Evolutionary conservation across 1,139 yeast genomes (phyloP), one percentile per base, ranked within the genome.

Genomic region (Candida dubliniensis): DNA sequence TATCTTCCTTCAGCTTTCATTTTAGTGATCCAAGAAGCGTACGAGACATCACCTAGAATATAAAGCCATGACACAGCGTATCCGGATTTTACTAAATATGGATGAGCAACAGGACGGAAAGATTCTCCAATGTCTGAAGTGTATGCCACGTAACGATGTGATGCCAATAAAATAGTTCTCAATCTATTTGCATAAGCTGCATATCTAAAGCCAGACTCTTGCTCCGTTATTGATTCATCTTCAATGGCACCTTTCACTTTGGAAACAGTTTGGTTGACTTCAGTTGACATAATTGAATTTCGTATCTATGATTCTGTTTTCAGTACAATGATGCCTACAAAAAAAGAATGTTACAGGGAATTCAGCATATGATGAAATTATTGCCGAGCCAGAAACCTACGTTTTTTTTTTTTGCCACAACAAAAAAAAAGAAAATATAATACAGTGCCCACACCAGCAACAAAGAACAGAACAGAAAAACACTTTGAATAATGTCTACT

Each of bases 61-160:
- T 87, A 87, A 1, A 79, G 67, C 95, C 95, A 87, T 4, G 91
- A 84, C 32, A 87, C 66, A 26, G 83, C 89, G 60, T 87, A 87
- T 31, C 93, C 87, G 1, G 79, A 54, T 18, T 70, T 74, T 14
- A 87, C 95, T 31, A 83, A 47, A 34, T 57, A 56, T 1, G 95
- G 91, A 55, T 82, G 86, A 7, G 89, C 93, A 14, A 87, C 86
- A 0, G 95, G 95, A 44, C 96, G 74, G 65, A 87, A 87, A n/a
- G 93, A 85, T 60, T 87, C 96, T 23, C 96, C 96, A 51, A 87
- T 82, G 59, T 87, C 96, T 0, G 93, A 85, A 6, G 95, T 87
- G 63, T 87, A 87, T 2, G 96, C 96, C 24, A 87, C 88, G 58
- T 87, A 87, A 54, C 96, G 68, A 58, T 85, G 93, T n/a, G 91